Evolutionary conservation across 805 yeast genomes (phyloP), one percentile per base, ranked within the genome.

Genomic region (Wickerhamomyces chambardii): DNA sequence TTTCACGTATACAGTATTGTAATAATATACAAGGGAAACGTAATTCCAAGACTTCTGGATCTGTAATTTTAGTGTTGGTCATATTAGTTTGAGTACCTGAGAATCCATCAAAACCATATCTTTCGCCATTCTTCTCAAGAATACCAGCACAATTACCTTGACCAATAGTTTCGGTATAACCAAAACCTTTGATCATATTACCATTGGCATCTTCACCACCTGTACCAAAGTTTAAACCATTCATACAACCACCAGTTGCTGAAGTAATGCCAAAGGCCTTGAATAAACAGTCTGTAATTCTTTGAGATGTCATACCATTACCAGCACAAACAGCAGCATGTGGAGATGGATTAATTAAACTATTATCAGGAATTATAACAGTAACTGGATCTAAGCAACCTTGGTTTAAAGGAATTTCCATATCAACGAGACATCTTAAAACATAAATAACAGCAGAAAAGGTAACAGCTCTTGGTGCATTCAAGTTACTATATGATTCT

Each of bases 121-220:
- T 78, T 87, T 83, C 84, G 19, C 95, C 96, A 46, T 80, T 62
- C 85, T 48, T 60, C 46, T 68, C 71, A 48, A 41, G 58, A 43
- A 44, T 64, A 6, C 72, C 71, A 16, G 76, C 77, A 39, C 77
- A 74, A 29, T 66, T 60, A 18, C 78, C 78, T 29, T 73, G 74
- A 40, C 75, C 73, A 37, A 73, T 70, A 3, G 78, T 70, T 44
- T 73, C 78, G 36, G 68, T 64, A 47, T 67, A 67, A 4, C 75
- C 78, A 48, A 71, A 72, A 9, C 74, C 70, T 68, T 38, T 50
- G 50, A 22, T 65, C 43, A 63, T 28, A 64, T 70, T 45, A 29
- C 72, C 59, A 17, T 60, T 55, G 15, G 39, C 49, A 17, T 54
- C 51, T 35, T 63, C 61, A 34, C 61, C 63, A 34, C 61, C 76